Base-by-base conservation (phyloP, 208 protist species). In the Leishmania guyanensis region DNA sequence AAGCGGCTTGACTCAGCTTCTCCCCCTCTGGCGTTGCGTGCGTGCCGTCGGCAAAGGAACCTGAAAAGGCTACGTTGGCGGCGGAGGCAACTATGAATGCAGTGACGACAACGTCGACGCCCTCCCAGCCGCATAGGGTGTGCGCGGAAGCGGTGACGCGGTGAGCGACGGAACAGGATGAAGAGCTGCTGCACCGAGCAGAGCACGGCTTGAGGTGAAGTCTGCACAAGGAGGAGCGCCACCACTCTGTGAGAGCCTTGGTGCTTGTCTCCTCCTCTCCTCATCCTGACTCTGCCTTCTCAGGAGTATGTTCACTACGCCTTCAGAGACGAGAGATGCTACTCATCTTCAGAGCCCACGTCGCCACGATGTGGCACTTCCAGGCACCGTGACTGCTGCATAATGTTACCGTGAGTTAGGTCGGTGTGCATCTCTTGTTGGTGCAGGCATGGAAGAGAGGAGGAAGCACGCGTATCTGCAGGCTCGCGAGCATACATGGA, bases 121-220 rank as follows among this genome's bases (percentile, higher is more conserved):
- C 60, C 46, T 71, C 46, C 12, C 22, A 36, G 43, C 60, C 60
- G 68, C 75, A 62, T 9, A 76, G 70, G 22, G 71, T 80, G 68
- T 51, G 50, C 22, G 58, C 68, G 43, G 81, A 84, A 72, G 76
- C 80, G 29, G 81, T 81, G 71, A 78, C 54, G 62, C 77, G 69
- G 3, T 85, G 48, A 77, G 77, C 65, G 51, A 50, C 10, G 48
- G 12, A 73, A 4, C 71, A 78, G 53, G 53, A 78, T 20, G 76
- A 78, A 48, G 81, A 85, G 12, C 56, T 79, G 22, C 54, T 58
- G 54, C 29, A 10, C 33, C 10, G 2, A 56, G 8, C 50, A 75
- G 12, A 3, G 4, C 51, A 26, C n/a, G 12, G 36, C 71, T 20
- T 58, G 29, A 33, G 14, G 46, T 75, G 20, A 39, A 3, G 29